These are phyloP conservation scores for Rhizopogon rudus DNA, from an alignment of 768 basidiomycete species.

Conservation along the genomic window DNA sequence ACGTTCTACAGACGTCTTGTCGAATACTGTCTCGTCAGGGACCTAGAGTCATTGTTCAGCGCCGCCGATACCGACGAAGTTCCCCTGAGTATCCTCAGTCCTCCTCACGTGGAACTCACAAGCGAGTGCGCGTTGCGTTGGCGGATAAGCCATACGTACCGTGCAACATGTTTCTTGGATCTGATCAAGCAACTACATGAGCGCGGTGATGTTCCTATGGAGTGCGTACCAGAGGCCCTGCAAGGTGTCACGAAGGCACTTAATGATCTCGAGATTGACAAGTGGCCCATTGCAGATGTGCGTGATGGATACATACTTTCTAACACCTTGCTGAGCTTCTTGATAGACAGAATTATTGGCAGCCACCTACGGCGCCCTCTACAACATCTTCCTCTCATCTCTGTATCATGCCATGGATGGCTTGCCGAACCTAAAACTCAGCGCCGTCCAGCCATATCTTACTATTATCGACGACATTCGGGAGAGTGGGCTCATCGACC, in stretches of 20 bases:
- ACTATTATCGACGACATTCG: conserved; percentile 66
- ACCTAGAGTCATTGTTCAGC: conserved; percentile 86
- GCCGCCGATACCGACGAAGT: conserved; percentile 94
- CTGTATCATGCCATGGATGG: conserved; percentile 82
- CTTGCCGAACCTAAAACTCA: conserved; percentile 66
- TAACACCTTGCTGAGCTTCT: conserved; percentile 3
- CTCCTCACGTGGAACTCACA: conserved; percentile 74
- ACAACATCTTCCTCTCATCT: conserved; percentile 81
- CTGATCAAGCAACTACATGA: conserved; percentile 85
- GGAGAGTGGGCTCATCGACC: conserved; percentile 64
- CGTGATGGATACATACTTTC: conserved; percentile 26
- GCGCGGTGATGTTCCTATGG: conserved; percentile 86
- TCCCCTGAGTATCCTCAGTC: conserved; percentile 83
- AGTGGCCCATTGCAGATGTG: conserved; percentile 84
- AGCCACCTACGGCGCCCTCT: conserved; percentile 64
- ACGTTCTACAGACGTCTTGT: conserved; percentile 83
- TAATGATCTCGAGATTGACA: conserved; percentile 62
- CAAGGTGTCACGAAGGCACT: conserved; percentile 65
- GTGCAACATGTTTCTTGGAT: conserved; percentile 77
- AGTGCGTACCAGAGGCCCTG: conserved; percentile 90
- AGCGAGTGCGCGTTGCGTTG: conserved; percentile 87
- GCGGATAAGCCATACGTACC: conserved; percentile 79
- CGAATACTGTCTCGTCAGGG: conserved; percentile 74
- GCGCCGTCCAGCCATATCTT: conserved; percentile 63
- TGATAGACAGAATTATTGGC: conserved; percentile 63